A percentile compares a stretch with the other conserved stretches of the same genome.
These are phyloP conservation scores for Escallonia rubra DNA, from an alignment of 129 eudicot species.

Conservation along the genomic window DNA sequence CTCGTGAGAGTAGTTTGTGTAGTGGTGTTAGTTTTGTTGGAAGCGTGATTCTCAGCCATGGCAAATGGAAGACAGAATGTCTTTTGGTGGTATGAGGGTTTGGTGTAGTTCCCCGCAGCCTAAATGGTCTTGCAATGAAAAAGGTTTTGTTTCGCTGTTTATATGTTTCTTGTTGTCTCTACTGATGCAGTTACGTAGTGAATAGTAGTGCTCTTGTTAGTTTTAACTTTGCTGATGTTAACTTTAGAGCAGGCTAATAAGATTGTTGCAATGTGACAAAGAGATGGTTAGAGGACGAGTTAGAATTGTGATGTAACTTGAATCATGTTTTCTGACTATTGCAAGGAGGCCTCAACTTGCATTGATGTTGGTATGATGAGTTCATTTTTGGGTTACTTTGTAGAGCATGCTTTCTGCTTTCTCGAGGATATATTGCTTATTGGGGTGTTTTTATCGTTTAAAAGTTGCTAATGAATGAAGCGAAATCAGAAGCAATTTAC, in stretches of 20 bases:
- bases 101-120: slow-evolving; percentile 19
- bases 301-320: not conserved
- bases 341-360: not conserved
- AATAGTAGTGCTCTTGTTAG: slow-evolving; percentile 25
- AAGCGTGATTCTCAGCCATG: slow-evolving; percentile 2
- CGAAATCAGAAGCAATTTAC: no score
- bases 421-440: no score
- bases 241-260: not conserved
- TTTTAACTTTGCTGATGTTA: not conserved
- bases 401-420: no score
- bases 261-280: not conserved
- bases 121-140: slow-evolving; percentile 19
- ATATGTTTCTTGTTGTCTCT: slow-evolving; percentile 18
- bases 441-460: no score
- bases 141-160: slow-evolving; percentile 22
- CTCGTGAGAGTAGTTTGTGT: slow-evolving; percentile 25
- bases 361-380: no score
- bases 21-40: not conserved
- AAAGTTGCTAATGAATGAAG: no score
- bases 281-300: not conserved
- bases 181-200: slow-evolving; percentile 19
- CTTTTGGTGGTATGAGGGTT: slow-evolving; percentile 32
- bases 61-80: slow-evolving; percentile 25
- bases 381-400: no score
- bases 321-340: not conserved